Percentiles rank a stretch among this genome's conserved stretches.
These are phyloP conservation scores for Verticillium tricorpus DNA, from an alignment of 2,329 filamentous ascomycete species.

Conservation along the genomic window DNA sequence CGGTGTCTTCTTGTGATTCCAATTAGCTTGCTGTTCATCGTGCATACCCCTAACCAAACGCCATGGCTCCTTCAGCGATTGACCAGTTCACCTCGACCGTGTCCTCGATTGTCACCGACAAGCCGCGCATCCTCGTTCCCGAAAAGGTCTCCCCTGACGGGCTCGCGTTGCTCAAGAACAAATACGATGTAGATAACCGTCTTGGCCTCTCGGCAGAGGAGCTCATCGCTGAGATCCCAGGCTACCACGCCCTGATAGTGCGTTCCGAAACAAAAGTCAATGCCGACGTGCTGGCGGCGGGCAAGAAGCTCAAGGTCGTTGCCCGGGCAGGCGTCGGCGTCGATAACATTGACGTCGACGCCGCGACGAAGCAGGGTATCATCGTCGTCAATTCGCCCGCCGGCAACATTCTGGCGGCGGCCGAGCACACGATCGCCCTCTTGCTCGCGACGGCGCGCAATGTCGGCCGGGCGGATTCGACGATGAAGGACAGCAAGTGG, in stretches of 20 bases:
- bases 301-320: conserved; percentile 68
- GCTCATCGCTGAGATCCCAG: conserved; percentile 60
- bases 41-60: not conserved
- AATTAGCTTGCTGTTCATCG: not conserved
- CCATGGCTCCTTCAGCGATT: conserved; percentile 20
- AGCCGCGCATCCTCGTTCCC: conserved; percentile 60
- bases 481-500: conserved; percentile 69
- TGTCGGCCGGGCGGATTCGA: conserved; percentile 64
- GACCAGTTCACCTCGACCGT: conserved; percentile 12
- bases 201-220: conserved; percentile 58
- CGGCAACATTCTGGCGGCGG: conserved; percentile 77
- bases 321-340: conserved; percentile 78
- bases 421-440: conserved; percentile 72
- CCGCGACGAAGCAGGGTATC: conserved; percentile 68
- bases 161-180: conserved; percentile 60
- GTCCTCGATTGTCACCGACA: conserved; percentile 11
- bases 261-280: conserved; percentile 81
- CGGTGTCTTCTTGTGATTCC: not conserved
- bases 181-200: conserved; percentile 66
- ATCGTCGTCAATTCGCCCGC: conserved; percentile 77
- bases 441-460: conserved; percentile 72
- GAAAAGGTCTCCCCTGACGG: conserved; percentile 81
- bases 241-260: conserved; percentile 73
- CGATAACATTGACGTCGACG: conserved; percentile 74
- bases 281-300: conserved; percentile 59